Base-by-base conservation (phyloP, 139 green algal species). In the Chlamydomonas sp. region DNA sequence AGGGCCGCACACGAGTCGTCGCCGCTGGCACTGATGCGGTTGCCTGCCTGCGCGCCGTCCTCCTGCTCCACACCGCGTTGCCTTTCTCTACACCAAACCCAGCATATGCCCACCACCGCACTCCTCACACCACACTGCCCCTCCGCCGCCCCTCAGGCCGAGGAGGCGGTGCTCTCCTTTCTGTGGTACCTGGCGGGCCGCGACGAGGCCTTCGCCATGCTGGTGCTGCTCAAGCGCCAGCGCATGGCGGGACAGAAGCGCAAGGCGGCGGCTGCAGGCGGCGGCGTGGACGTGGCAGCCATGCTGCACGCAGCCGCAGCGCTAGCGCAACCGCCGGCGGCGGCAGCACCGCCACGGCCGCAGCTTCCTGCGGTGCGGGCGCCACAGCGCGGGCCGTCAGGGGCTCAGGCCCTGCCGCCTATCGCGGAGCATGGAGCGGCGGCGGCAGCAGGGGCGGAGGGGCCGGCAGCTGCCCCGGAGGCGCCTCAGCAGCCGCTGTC, bases 111-210 rank as follows among this genome's bases (percentile, higher is more conserved):
- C 4, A 9, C 64, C 64, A 9, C 8, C 64, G 9, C 10, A 12
- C 64, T 12, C 64, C 9, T 69, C 10, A 9, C 64, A 69, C 64
- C 64, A 12, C 64, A 9, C 10, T 9, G 9, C 64, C 64, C 64
- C 64, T 69, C 9, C 0, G 0, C 64, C 64, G 9, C 64, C 9
- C 9, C 64, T 16, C 79, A 88, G 75, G 84, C 89, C 0, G 61
- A 88, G 67, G 83, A 90, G 74, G 78, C 78, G 18, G 79, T 93
- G 67, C 68, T 89, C 64, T 84, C 78, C n/a, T 80, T 90, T 49
- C 77, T 93, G 14, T 93, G 90, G 86, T 90, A 85, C 80, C 60
- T 91, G 14, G 69, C 89, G 3, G 78, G 90, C 4, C 83, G 89
- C 4, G 90, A 89, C 72, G 76, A 85, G 12, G 86, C 90, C 2